Evolutionary conservation across 176 grass and related monocot species (phyloP).

Genomic region (Ensete ventricosum): DNA sequence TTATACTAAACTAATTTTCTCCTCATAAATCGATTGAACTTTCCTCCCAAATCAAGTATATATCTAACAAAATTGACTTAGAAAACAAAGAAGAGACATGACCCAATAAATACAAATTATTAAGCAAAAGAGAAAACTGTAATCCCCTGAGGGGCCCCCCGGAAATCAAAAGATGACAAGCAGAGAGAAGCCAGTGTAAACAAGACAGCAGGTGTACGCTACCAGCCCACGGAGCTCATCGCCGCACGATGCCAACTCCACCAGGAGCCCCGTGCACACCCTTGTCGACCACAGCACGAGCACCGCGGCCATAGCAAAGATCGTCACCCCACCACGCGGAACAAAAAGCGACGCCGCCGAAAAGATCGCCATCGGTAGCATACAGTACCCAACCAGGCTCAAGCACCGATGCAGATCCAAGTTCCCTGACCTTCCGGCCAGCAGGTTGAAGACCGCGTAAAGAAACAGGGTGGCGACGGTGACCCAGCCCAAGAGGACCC

Average conservation of each 20-base stretch:
- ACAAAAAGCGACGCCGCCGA: conserved; percentile 74
- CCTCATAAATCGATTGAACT: too few relatives aligned
- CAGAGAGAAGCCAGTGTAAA: conserved; percentile 86
- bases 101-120: too few relatives aligned
- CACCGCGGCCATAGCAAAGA: conserved; percentile 55
- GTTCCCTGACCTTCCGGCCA: conserved; percentile 56
- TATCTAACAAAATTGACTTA: too few relatives aligned
- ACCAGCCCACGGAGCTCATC: conserved; percentile 70
- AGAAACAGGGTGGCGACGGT: conserved; percentile 49
- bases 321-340: conserved; percentile 51
- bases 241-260: conserved; percentile 70
- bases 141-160: not conserved
- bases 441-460: conserved; percentile 79
- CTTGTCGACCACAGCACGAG: conserved; percentile 86
- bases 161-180: conserved; percentile 67
- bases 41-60: too few relatives aligned
- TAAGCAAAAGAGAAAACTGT: too few relatives aligned
- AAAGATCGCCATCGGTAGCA: conserved; percentile 97
- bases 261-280: conserved; percentile 67
- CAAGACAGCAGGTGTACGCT: conserved; percentile 75
- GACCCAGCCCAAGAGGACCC: conserved; percentile 37
- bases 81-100: too few relatives aligned
- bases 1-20: too few relatives aligned
- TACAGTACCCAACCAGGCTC: conserved; percentile 86
- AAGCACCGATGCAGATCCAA: conserved; percentile 74